These are phyloP conservation scores for Onygena corvina DNA, from an alignment of 2,329 filamentous ascomycete species.

Conservation along the genomic window DNA sequence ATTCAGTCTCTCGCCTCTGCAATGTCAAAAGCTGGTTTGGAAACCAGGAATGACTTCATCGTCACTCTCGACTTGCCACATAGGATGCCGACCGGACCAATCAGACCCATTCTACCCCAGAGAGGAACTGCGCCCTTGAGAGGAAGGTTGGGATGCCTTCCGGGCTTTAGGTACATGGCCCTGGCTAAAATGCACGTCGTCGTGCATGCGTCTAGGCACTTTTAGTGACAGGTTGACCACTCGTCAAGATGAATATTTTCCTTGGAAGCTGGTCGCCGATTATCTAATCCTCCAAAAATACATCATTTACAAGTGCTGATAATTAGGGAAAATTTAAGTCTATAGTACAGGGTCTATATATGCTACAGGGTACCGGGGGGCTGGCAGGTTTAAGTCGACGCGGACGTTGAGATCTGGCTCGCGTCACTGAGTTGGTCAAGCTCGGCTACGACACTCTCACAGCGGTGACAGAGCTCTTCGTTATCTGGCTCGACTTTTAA, in stretches of 20 bases:
- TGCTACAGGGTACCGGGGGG: neutral
- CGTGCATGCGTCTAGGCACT: neutral
- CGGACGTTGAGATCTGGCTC: neutral
- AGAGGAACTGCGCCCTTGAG: no score
- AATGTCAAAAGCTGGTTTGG: constrained; percentile 1
- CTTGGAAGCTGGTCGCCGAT: no score
- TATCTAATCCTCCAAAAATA: neutral
- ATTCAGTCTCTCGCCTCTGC: neutral
- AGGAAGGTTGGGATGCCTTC: neutral
- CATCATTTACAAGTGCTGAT: neutral
- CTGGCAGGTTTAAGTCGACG: neutral
- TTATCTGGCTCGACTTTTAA: constrained; percentile 28
- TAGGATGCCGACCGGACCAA: neutral
- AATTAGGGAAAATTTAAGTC: no score
- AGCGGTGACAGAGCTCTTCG: constrained; percentile 59
- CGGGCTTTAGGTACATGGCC: neutral
- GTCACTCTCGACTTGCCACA: constrained; percentile 1
- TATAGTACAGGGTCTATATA: constrained; percentile 2
- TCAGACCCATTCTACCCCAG: neutral
- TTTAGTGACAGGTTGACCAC: neutral
- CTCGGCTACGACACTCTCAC: constrained; percentile 50
- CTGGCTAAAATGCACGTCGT: neutral
- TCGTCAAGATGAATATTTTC: no score
- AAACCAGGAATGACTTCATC: constrained; percentile 6
- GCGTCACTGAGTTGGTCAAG: constrained; percentile 16